Base-by-base conservation (phyloP, 192 early-diverging fungal species). In the Podila epicladia region DNA sequence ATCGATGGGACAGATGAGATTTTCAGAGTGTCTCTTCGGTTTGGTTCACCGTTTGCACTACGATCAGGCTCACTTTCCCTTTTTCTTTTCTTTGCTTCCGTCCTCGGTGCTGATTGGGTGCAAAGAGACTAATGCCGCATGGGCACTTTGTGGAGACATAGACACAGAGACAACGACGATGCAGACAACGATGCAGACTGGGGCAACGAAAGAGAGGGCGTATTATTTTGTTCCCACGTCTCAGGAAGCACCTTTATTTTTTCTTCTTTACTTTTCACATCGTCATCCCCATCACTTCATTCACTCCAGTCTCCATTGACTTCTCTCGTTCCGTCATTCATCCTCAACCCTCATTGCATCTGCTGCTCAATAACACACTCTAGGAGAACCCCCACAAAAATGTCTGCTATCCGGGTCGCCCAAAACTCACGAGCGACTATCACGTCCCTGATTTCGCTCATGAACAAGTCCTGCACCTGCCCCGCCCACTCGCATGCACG, bases 381-480 rank as follows among this genome's bases (percentile, higher is more conserved):
- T 26, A 53, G 32, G 11, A 58, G 24, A 32, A 38, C 4, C 22
- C 22, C 5, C 33, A 33, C 3, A 37, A 62, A 57, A 49, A 75
- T 75, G 74, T 75, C 77, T 5, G 60, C 77, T 28, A 51, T 80
- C 26, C 59, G 77, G 48, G 77, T 73, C 28, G 77, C 77, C 9
- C 77, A 80, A 24, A 63, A 13, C 61, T 80, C 77, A 0, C 66
- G 71, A 60, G 58, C 66, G 61, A 73, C 77, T 41, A 73, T 80
- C 77, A 80, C 64, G 71, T 80, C 77, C 29, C 33, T 80, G 71
- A 80, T 80, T 62, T 65, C 77, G 33, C 77, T 80, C 45, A 80
- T 80, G 77, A 80, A 80, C 67, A 80, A 73, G 77, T 80, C 77
- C 28, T 80, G 77, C 62, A 65, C 77, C 58, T 80, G 77, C 9